A percentile compares a stretch with the other conserved stretches of the same genome.
Conservation (phyloP, 2,329 filamentous ascomycete species). For the Diplodia scrobiculata region DNA sequence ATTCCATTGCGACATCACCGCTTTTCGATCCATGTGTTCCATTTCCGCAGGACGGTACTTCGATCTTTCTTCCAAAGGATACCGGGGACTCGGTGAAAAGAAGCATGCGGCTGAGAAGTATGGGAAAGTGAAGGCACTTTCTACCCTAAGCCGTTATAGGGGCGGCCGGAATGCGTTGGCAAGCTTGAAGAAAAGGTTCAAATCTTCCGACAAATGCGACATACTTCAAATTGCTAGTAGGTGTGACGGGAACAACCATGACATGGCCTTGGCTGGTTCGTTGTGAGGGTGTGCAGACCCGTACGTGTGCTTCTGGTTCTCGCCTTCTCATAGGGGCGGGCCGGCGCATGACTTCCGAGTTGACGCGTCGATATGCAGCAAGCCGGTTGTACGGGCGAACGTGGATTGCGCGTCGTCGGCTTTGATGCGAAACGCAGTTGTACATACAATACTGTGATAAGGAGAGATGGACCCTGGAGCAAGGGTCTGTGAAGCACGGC, state of each 20-base stretch:
- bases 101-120: neutral
- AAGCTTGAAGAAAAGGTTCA: neutral
- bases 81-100: neutral
- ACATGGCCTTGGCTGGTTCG: neutral
- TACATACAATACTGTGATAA: neutral
- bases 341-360: neutral
- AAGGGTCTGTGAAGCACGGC: neutral
- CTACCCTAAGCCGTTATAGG: neutral
- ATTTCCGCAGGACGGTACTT: neutral
- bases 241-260: neutral
- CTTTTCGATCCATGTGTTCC: neutral
- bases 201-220: neutral
- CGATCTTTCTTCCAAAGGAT: neutral
- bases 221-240: neutral
- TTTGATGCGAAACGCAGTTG: neutral
- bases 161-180: slow-evolving; percentile 11
- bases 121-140: neutral
- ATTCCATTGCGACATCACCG: neutral
- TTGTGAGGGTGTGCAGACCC: neutral
- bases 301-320: neutral
- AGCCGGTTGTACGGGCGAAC: neutral
- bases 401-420: neutral
- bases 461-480: neutral
- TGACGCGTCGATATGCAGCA: neutral
- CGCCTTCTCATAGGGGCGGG: neutral